Base-by-base conservation (phyloP, 2,329 filamentous ascomycete species). In the Monosporascus sp. region DNA sequence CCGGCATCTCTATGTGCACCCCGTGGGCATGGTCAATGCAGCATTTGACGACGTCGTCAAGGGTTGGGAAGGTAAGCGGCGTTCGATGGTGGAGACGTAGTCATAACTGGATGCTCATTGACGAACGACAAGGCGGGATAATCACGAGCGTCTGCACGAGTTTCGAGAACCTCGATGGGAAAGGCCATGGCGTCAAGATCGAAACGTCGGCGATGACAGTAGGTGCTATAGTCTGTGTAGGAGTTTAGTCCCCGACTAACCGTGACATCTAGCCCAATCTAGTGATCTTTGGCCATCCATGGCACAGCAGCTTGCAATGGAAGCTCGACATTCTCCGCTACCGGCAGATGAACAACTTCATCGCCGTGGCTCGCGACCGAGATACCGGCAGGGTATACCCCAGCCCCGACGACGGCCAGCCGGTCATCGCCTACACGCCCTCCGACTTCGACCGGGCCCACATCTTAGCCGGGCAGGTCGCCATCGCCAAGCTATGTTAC, bases 111-210 rank as follows among this genome's bases (percentile, higher is more conserved):
- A 26, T n/a, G 22, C 31, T 61, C 51, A n/a, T 3, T 18, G 5
- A 14, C 72, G 70, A 2, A 77, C 17, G 6, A 11, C 24, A 24
- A 78, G 87, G 91, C 17, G 80, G 85, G 2, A 92, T 92, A 61
- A 81, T 97, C 54, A 97, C 92, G 0, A 81, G 84, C 4, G 85
- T 92, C 18, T 86, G 89, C 58, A 82, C 79, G 44, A 84, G 88
- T 51, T 90, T 92, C 61, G 88, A 95, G 59, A 87, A 97, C 61
- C 77, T 92, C 0, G 91, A 96, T 67, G 82, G 82, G 6, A 77
- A 85, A 43, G 90, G 91, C 53, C 90, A 97, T 63, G 93, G 93
- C 40, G 78, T 80, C 48, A 96, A 95, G 69, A 75, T 97, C 28
- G 91, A 97, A 74, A 78, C 85, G 9, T 82, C 82, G 1, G 81